Base-by-base conservation (phyloP, 1,139 yeast genomes). In the Pichia inconspicua region DNA sequence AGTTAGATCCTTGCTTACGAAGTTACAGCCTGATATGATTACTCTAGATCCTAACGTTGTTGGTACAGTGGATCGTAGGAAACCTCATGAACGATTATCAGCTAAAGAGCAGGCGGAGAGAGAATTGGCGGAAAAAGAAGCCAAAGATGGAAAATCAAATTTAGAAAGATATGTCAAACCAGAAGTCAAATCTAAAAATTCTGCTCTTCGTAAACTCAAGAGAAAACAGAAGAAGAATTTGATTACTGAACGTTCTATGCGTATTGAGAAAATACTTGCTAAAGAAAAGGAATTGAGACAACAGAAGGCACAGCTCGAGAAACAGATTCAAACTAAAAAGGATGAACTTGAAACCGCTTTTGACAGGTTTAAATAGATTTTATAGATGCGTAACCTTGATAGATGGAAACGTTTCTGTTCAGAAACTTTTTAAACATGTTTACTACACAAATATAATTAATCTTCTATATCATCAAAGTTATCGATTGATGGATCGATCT, bases 11-110 rank as follows among this genome's bases (percentile, higher is more conserved):
- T 74, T 94, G 64, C 69, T 94, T 66, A 87, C 92, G 69, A 94
- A 94, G 69, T 74, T 94, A 56, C 82, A 87, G 56, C 94, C 97
- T 5, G 97, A 90, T 64, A 83, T 96, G 69, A 92, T 94, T 54
- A 74, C 95, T 1, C 72, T 92, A 60, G 96, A 92, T 71, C 98
- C 98, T 52, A 78, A 76, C 60, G 79, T 77, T 48, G 84, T 94
- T 58, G 99, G 98, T 58, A 77, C 82, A 14, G 89, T 92, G 28
- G 92, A 89, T 60, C 77, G 77, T 56, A 74, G 84, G 52, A 83
- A 92, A 6, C 73, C 77, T 34, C 69, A 73, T 40, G 71, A 77
- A 48, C 76, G 96, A 58, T 69, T 84, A 60, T 77, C 78, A 46
- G 82, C 88, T 0, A 77, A 78, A 34, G 82, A 81, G 45, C 64